These are phyloP conservation scores for Ceratocystis colombiana DNA, from an alignment of 2,329 filamentous ascomycete genomes.

Conservation along the genomic window DNA sequence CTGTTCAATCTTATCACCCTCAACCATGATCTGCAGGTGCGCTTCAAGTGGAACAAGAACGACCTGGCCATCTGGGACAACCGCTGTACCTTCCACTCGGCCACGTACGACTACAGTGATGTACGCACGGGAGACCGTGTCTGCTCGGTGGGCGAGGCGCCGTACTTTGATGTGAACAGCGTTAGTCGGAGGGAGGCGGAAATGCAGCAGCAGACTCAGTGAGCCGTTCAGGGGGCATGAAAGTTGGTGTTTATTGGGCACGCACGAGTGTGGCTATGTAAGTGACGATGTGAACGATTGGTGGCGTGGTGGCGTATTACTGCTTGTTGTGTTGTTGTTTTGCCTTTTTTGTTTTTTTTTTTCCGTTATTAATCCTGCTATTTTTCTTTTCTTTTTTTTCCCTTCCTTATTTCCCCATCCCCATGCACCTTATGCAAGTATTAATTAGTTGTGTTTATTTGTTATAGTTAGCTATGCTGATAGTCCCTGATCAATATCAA, in stretches of 20 bases:
- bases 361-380: neutral
- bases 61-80: constrained; percentile 33
- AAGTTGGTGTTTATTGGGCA: neutral
- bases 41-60: constrained; percentile 44
- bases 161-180: constrained; percentile 44
- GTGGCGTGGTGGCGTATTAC: neutral
- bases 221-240: neutral
- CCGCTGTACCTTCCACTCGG: constrained; percentile 46
- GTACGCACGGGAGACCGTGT: constrained; percentile 43
- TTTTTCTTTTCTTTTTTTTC: neutral
- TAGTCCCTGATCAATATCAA: neutral
- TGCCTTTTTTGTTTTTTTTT: neutral
- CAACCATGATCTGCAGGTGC: constrained; percentile 49
- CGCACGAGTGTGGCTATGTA: neutral
- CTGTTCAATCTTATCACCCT: constrained; percentile 41
- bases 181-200: constrained; percentile 30
- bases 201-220: neutral
- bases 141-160: constrained; percentile 45
- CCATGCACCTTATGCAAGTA: neutral
- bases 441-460: neutral
- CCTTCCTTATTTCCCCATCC: neutral
- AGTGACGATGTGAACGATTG: neutral
- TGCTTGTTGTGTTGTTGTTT: neutral
- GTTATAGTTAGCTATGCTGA: neutral
- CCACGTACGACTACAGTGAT: constrained; percentile 48